phyloP scores from a whole-genome alignment of 2,329 filamentous ascomycete genomes.

The Domatiomyces globalis region DNA sequence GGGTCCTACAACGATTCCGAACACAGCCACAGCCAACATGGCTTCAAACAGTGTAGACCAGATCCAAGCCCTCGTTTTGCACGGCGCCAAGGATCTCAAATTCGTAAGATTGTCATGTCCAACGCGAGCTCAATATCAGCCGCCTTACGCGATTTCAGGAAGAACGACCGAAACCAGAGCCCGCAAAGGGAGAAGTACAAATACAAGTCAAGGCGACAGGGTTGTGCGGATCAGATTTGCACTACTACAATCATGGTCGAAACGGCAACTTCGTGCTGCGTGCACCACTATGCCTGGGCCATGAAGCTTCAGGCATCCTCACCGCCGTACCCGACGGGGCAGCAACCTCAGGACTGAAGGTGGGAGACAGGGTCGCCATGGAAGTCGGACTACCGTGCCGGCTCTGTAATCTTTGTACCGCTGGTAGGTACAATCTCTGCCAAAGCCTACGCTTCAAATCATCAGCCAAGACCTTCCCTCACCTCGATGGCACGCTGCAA shows the following conservation, averaged over 20 bases:
- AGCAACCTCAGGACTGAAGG: slow-evolving; percentile 21
- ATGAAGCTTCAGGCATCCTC: slow-evolving; percentile 67
- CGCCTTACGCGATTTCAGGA: slow-evolving; percentile 31
- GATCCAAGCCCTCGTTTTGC: slow-evolving; percentile 37
- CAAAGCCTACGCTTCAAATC: slow-evolving; percentile 43
- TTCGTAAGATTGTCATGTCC: slow-evolving; percentile 31
- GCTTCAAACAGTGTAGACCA: slow-evolving; percentile 1
- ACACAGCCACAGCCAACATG: slow-evolving; percentile 3
- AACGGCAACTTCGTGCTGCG: slow-evolving; percentile 76
- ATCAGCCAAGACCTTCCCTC: slow-evolving; percentile 46
- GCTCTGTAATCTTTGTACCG: slow-evolving; percentile 39
- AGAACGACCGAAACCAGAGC: slow-evolving; percentile 34
- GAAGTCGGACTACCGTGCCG: slow-evolving; percentile 84
- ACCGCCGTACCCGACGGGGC: slow-evolving; percentile 41
- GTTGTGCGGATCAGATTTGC: slow-evolving; percentile 57
- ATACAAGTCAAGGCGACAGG: slow-evolving; percentile 51
- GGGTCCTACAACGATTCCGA: not conserved
- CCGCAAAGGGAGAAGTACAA: slow-evolving; percentile 44
- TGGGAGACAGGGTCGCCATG: slow-evolving; percentile 76
- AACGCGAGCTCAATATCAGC: not conserved
- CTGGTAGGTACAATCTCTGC: slow-evolving; percentile 50
- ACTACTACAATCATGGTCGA: slow-evolving; percentile 78
- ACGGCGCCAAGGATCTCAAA: slow-evolving; percentile 46
- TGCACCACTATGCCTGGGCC: slow-evolving; percentile 66
- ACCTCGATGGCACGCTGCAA: slow-evolving; percentile 51